These are phyloP conservation scores for Tricholoma flavovirens DNA, from an alignment of 768 basidiomycete species.

Conservation along the genomic window DNA sequence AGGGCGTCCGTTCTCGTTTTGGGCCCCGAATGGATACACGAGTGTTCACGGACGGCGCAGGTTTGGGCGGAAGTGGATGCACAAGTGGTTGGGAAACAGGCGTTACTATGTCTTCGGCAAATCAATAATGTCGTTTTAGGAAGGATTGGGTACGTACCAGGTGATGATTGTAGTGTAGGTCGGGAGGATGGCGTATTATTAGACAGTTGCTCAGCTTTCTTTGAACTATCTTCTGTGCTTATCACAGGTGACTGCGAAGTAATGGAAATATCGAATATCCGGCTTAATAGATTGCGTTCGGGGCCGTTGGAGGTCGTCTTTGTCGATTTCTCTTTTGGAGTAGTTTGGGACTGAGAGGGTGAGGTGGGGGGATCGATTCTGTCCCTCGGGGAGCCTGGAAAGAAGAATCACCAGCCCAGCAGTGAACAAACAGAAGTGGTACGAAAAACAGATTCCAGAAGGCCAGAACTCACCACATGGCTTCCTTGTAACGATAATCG, in stretches of 20 bases:
- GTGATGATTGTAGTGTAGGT: not conserved
- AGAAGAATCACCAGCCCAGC: not conserved
- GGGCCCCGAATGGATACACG: slow-evolving; percentile 21
- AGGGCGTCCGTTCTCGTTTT: slow-evolving; percentile 32
- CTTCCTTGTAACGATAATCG: not conserved
- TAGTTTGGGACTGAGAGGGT: not conserved
- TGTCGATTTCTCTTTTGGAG: not conserved
- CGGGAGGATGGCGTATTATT: not conserved
- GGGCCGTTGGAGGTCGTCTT: not conserved
- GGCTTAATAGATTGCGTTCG: slow-evolving; percentile 10
- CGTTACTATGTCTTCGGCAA: not conserved
- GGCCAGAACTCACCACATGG: slow-evolving; percentile 6
- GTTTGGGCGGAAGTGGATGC: slow-evolving; percentile 30
- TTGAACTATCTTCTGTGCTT: not conserved
- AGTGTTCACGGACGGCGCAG: slow-evolving; percentile 8
- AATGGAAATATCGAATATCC: slow-evolving; percentile 9
- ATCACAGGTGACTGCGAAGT: not conserved
- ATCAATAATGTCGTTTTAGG: not conserved
- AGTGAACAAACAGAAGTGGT: not conserved
- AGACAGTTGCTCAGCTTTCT: not conserved
- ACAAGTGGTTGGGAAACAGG: slow-evolving; percentile 7
- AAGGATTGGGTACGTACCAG: not conserved
- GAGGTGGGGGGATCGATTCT: slow-evolving; percentile 8
- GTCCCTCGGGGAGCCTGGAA: slow-evolving; percentile 6
- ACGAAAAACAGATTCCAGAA: not conserved